Conservation (phyloP, 2,329 filamentous ascomycete species). For the Aschersonia sp. region DNA sequence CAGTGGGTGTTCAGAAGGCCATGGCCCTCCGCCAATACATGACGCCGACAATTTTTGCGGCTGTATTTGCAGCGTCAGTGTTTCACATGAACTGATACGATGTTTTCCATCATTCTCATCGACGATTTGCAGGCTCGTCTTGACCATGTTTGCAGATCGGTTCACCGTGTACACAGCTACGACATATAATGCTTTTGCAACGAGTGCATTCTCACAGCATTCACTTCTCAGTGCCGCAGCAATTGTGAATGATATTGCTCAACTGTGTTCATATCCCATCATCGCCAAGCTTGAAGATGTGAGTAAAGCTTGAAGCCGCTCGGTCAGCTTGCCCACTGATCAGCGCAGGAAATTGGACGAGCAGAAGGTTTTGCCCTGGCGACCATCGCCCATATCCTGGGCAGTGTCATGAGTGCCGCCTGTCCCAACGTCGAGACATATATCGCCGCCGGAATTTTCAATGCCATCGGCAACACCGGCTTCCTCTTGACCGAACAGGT, state of each 20-base stretch:
- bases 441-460: constrained; percentile 41
- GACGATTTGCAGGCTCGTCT: constrained; percentile 11
- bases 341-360: constrained; percentile 32
- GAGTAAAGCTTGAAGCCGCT: neutral
- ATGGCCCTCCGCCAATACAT: constrained; percentile 10
- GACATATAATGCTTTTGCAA: constrained; percentile 17
- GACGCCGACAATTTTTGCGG: constrained; percentile 10
- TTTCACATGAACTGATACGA: neutral
- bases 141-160: constrained; percentile 14
- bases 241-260: constrained; percentile 31
- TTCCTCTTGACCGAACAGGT: constrained; percentile 23
- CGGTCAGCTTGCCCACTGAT: neutral
- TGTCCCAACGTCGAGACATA: constrained; percentile 38
- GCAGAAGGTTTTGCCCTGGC: constrained; percentile 34
- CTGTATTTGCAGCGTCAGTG: constrained; percentile 10
- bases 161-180: constrained; percentile 17
- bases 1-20: constrained; percentile 3
- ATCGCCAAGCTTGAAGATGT: constrained; percentile 43
- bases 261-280: constrained; percentile 40
- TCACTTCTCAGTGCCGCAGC: constrained; percentile 32
- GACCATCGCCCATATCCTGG: constrained; percentile 18
- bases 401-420: constrained; percentile 41
- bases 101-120: neutral
- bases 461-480: constrained; percentile 35
- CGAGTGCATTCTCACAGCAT: constrained; percentile 27